Percentiles rank a stretch among this genome's conserved stretches.
phyloP scores from a whole-genome alignment of 202 grass and related monocot genomes.

The Panicum virgatum region DNA sequence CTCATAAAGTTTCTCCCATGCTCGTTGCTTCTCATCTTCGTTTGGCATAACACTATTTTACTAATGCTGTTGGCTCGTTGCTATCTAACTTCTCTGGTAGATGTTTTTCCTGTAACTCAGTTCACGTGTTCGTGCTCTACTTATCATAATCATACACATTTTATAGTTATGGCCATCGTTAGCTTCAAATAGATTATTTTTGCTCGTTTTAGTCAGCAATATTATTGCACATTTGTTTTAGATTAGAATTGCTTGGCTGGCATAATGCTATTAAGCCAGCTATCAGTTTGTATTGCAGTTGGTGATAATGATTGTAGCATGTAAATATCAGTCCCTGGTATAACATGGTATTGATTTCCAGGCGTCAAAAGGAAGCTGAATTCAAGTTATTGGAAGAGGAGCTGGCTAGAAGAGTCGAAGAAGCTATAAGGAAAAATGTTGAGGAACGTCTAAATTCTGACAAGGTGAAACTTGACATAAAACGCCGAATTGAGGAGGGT shows the following conservation, averaged over 20 bases:
- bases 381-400: conserved; percentile 73
- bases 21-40: not conserved
- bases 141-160: not conserved
- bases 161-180: not conserved
- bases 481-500: conserved; percentile 62
- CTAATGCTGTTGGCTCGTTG: not conserved
- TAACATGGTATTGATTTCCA: conserved; percentile 28
- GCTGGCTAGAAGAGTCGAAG: conserved; percentile 61
- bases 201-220: not conserved
- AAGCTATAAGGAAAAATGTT: conserved; percentile 65
- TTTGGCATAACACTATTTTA: not conserved
- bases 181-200: not conserved
- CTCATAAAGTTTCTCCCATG: not conserved
- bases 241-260: not conserved
- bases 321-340: not conserved
- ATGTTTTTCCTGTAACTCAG: not conserved
- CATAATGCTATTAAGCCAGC: not conserved
- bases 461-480: conserved; percentile 56
- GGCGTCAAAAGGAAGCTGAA: conserved; percentile 74
- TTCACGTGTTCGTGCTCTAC: not conserved
- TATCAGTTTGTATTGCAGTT: not conserved
- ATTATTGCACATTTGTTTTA: conserved; percentile 1
- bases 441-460: conserved; percentile 60
- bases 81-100: not conserved
- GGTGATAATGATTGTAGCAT: not conserved